These are phyloP conservation scores for Globomyces pollinis-pini DNA, from an alignment of 192 early-diverging fungal genomes.

Conservation along the genomic window DNA sequence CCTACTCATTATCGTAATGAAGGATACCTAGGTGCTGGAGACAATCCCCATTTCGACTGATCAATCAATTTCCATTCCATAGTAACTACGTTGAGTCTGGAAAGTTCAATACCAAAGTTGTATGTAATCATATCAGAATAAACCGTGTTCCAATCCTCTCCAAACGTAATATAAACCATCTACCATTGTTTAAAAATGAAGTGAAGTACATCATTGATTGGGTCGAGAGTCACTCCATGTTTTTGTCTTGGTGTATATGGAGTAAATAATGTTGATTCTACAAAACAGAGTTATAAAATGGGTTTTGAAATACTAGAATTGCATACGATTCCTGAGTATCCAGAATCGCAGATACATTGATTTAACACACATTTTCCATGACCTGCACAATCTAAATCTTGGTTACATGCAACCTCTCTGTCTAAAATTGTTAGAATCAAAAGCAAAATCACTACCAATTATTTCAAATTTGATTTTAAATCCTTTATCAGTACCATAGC, in stretches of 20 bases:
- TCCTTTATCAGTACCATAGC: background rate
- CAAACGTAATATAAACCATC: conserved; percentile 1
- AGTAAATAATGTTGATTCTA: background rate
- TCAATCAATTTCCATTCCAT: background rate
- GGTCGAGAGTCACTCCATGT: background rate
- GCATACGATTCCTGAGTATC: background rate
- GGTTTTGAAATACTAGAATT: background rate
- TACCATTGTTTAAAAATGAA: background rate
- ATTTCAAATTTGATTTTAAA: background rate
- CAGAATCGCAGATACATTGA: background rate
- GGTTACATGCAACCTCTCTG: background rate
- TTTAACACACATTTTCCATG: background rate
- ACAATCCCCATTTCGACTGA: too few species aligned
- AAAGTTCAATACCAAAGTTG: background rate
- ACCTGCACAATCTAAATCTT: background rate
- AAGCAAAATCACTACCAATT: background rate
- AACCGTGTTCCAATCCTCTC: background rate
- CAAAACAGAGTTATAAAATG: background rate
- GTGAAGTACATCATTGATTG: background rate
- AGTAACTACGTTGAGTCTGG: background rate
- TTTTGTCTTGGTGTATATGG: background rate
- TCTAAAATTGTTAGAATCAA: background rate
- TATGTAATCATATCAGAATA: background rate
- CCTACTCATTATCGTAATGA: too few species aligned
- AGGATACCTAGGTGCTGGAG: too few species aligned